Base-by-base conservation (phyloP, 352 stramenopile genomes). In the Pythium dissimile region DNA sequence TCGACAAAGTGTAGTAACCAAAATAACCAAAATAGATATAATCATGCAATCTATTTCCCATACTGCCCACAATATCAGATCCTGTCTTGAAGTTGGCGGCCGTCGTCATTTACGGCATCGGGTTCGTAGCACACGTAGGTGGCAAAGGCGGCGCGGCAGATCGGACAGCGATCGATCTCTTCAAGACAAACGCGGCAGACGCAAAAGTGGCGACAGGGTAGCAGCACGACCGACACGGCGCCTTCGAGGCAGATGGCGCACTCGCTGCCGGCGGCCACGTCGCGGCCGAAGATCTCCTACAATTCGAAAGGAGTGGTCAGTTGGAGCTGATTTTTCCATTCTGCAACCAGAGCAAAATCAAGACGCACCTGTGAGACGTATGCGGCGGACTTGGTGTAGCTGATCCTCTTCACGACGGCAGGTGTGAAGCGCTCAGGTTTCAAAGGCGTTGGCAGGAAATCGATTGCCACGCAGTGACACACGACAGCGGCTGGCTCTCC, bases 121-220 rank as follows among this genome's bases (percentile, higher is more conserved):
- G n/a, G n/a, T n/a, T 48, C 52, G 28, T 56, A 84, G 62, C 72
- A 73, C 16, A 70, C 60, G 62, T 87, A 90, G 16, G 76, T 80
- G 27, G 64, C 57, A 56, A 90, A 88, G 30, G 67, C 72, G 44
- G 74, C 46, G 30, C 80, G 72, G 64, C 77, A 90, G 61, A 90
- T 88, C 12, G 80, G 78, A 18, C 80, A 90, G 26, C 74, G 73
- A 26, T 90, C 77, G 50, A 90, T 90, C 64, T 88, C 76, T 23
- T 83, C 58, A 13, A 88, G 77, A 31, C 80, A 90, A 23, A 64
- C 64, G 28, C 62, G 63, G 39, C 80, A 90, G 23, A 90, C 75
- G 66, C 80, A 90, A 20, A 80, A 66, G 51, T 88, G 77, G 39
- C 80, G 74, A 30, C 80, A 90, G 7, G 80, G 80, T 23, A 90